Percentiles rank a stretch among this genome's conserved stretches.
phyloP scores from a whole-genome alignment of 495 filamentous ascomycete genomes.

The Aspergillus biplanus region DNA sequence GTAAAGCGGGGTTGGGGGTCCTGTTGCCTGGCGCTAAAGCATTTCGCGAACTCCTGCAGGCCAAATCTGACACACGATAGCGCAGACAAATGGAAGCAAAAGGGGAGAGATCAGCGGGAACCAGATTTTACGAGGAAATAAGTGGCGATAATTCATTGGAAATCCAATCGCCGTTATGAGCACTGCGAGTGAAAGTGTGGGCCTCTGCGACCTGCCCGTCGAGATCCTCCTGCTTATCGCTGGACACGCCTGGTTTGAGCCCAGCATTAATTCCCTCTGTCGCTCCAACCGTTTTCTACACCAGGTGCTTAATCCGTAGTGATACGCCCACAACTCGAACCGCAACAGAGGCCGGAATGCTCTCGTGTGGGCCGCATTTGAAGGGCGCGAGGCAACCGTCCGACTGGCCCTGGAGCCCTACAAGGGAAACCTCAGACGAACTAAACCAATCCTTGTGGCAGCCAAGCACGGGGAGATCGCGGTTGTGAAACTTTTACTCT shows the following conservation, averaged over 20 bases:
- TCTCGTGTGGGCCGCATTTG: neutral
- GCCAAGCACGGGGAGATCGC: neutral
- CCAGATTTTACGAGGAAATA: neutral
- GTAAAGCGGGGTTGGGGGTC: no score
- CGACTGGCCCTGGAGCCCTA: neutral
- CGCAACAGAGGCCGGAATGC: neutral
- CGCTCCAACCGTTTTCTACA: neutral
- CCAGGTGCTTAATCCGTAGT: neutral
- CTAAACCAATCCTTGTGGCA: neutral
- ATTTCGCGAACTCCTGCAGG: no score
- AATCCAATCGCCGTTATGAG: neutral
- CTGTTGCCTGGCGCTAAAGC: no score
- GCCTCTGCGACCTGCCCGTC: neutral
- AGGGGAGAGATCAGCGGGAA: no score
- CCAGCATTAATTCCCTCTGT: neutral
- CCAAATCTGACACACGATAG: no score
- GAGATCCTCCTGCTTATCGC: neutral
- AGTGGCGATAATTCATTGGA: neutral
- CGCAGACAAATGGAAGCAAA: no score
- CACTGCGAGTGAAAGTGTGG: neutral
- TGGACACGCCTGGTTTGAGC: neutral
- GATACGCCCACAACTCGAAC: neutral
- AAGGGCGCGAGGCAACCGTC: neutral
- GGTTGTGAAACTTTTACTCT: neutral
- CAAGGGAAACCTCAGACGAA: neutral